Evolutionary conservation across 2,329 filamentous ascomycete species (phyloP).

Genomic region (Nectriaceae sp.): DNA sequence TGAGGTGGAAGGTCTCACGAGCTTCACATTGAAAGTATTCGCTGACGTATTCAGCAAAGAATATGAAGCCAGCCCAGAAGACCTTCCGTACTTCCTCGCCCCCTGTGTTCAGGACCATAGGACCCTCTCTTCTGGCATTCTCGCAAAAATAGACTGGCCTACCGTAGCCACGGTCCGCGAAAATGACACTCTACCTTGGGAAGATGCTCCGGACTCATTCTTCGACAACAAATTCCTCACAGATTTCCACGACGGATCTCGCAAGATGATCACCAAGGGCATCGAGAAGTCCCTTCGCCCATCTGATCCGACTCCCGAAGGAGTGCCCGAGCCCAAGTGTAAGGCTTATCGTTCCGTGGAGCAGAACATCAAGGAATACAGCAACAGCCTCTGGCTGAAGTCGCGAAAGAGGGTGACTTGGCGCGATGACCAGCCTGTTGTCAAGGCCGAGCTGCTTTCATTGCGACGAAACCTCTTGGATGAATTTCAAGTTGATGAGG

Average conservation of each 20-base stretch:
- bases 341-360: conserved; percentile 41
- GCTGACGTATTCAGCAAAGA: conserved; percentile 86
- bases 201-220: conserved; percentile 48
- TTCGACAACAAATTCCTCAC: conserved; percentile 55
- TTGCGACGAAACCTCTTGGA: conserved; percentile 85
- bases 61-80: conserved; percentile 63
- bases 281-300: conserved; percentile 62
- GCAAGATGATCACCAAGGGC: conserved; percentile 58
- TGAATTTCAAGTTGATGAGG: conserved; percentile 56
- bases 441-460: conserved; percentile 72
- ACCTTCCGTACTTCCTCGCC: conserved; percentile 82
- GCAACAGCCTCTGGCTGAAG: conserved; percentile 72
- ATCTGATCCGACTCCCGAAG: conserved; percentile 63
- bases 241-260: conserved; percentile 63
- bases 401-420: conserved; percentile 53
- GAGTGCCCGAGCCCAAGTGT: conserved; percentile 50
- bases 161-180: conserved; percentile 46
- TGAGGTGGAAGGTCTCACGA: conserved; percentile 58
- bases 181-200: conserved; percentile 39
- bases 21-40: conserved; percentile 77
- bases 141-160: conserved; percentile 60
- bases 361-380: conserved; percentile 79
- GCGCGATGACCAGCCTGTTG: conserved; percentile 74
- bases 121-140: not conserved
- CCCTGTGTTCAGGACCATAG: conserved; percentile 47